phyloP scores from a whole-genome alignment of 345 rosid genomes.

The Nasturtium officinale region DNA sequence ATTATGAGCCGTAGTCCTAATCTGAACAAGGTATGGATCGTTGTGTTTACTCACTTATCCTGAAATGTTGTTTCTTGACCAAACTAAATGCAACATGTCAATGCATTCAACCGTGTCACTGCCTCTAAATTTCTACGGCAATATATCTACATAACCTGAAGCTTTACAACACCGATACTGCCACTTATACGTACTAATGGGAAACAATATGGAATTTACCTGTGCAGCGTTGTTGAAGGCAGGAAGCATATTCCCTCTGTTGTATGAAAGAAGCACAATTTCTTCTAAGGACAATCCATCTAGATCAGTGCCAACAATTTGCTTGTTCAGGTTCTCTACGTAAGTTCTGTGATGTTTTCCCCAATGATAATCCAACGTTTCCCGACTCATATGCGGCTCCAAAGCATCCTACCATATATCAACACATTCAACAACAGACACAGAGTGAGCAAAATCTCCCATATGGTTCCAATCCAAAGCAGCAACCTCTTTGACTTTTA shows the following conservation, averaged over 20 bases:
- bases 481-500: background rate
- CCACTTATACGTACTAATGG: background rate
- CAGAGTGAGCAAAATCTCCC: slow-evolving; percentile 18
- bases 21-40: background rate
- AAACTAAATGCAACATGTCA: slow-evolving; percentile 11
- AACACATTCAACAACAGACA: background rate
- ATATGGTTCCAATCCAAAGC: slow-evolving; percentile 2
- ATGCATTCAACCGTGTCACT: background rate
- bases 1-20: background rate
- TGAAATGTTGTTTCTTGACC: background rate
- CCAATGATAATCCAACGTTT: slow-evolving; percentile 84
- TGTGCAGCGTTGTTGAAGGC: slow-evolving; percentile 94
- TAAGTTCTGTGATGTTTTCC: slow-evolving; percentile 91
- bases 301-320: slow-evolving; percentile 69
- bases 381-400: slow-evolving; percentile 88
- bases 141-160: background rate
- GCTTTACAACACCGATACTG: background rate
- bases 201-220: slow-evolving; percentile 45
- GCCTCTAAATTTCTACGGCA: background rate
- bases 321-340: slow-evolving; percentile 84
- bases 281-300: slow-evolving; percentile 69
- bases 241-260: slow-evolving; percentile 79
- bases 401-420: slow-evolving; percentile 58
- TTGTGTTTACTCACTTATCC: background rate
- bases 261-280: slow-evolving; percentile 58